These are phyloP conservation scores for Globisporangium spinosum DNA, from an alignment of 352 stramenopile species.

Conservation along the genomic window DNA sequence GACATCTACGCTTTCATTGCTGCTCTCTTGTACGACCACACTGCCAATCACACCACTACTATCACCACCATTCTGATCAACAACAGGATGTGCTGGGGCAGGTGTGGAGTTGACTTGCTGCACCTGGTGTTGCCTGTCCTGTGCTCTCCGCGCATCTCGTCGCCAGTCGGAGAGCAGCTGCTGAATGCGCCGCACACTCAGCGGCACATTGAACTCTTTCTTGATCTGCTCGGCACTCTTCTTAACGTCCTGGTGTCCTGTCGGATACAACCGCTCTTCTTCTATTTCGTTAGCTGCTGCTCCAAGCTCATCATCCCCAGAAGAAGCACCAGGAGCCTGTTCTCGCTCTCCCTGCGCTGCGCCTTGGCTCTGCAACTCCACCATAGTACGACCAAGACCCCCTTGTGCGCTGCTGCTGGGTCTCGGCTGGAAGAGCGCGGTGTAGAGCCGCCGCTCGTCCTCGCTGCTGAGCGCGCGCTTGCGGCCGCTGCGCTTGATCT, in stretches of 20 bases:
- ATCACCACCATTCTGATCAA: neutral
- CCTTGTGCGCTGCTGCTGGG: neutral
- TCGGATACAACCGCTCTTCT: neutral
- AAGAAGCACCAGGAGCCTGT: neutral
- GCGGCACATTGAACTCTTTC: constrained; percentile 41
- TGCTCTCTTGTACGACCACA: neutral
- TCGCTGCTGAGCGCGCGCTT: constrained; percentile 40
- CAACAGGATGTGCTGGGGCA: too few relatives aligned
- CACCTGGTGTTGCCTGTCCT: constrained; percentile 21
- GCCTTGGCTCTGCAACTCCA: neutral
- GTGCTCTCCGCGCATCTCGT: constrained; percentile 27
- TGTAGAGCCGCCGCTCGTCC: constrained; percentile 40
- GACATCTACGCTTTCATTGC: neutral
- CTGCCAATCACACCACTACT: neutral
- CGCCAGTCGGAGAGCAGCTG: constrained; percentile 54
- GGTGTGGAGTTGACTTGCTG: neutral
- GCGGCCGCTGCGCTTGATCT: constrained; percentile 49
- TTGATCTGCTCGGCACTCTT: constrained; percentile 48
- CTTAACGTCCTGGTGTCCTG: constrained; percentile 16
- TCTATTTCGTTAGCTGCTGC: neutral
- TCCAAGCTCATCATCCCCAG: neutral
- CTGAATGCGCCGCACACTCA: constrained; percentile 55
- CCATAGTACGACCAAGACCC: neutral
- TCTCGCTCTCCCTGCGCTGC: neutral
- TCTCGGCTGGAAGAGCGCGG: constrained; percentile 25